Evolutionary conservation across 164 flowering plant genomes (phyloP), one percentile per base, ranked within the genome.

Genomic region (Tinospora cordifolia): DNA sequence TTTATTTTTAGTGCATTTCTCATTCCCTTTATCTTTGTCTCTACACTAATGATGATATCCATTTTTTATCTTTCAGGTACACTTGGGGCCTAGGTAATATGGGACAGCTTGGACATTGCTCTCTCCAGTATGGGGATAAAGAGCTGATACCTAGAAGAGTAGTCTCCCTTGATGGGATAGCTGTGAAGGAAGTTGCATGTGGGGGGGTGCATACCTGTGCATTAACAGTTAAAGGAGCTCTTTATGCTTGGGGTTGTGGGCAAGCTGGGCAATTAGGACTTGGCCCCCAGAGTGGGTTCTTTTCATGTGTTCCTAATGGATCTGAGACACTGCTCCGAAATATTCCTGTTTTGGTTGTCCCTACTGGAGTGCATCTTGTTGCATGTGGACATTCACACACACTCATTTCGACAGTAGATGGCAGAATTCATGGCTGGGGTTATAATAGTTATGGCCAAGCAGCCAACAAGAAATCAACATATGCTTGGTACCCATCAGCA

Each of bases 401-500:
- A 0, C 96, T 92, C 70, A 79, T 87, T 71, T 86, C 79, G 38
- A 85, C 81, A 57, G 83, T 54, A 66, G 98, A 95, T 81, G 99
- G 99, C 72, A 82, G 90, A 72, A 92, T 92, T 68, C 84, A 80
- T 69, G 99, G 99, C 65, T 92, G 99, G 97, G 99, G 99, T 66
- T 92, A 90, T 77, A 95, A 92, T 77, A 80, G 84, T 71, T 92
- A 92, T 81, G 99, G 99, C 66, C 99, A 92, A 81, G 99, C 99
- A 69, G 93, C 98, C 62, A 94, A 90, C 77, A 86, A 86, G 77
- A 87, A 81, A 75, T 84, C 92, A 75, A 84, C 86, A 3, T 89
- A 92, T 82, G 99, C 99, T 63, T 94, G 99, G 99, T 86, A 79
- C 79, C 99, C 99, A 41, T 92, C 99, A 11, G 97, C 98, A 36